A percentile compares a stretch with the other conserved stretches of the same genome.
phyloP scores from a whole-genome alignment of 1,139 yeast genomes.

The Spencermartinsiella ligniputridi region DNA sequence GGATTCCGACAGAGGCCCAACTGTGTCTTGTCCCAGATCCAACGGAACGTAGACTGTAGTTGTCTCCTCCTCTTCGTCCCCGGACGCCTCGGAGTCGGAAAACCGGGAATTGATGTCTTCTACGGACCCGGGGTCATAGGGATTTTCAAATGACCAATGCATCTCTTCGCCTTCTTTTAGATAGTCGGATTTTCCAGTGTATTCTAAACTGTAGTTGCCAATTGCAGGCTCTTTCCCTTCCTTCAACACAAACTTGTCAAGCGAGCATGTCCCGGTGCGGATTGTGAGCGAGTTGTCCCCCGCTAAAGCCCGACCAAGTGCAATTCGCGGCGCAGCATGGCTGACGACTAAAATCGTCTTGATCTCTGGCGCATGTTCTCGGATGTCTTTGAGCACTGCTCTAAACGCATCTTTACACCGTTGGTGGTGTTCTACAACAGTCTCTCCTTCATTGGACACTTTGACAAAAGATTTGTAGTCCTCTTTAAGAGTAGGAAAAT shows the following conservation, averaged over 20 bases:
- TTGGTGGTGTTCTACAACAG: slow-evolving; percentile 54
- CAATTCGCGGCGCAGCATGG: slow-evolving; percentile 83
- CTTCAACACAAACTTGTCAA: slow-evolving; percentile 51
- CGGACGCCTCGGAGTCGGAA: neutral
- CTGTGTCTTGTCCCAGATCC: slow-evolving; percentile 22
- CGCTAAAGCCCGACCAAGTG: slow-evolving; percentile 65
- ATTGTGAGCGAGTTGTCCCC: slow-evolving; percentile 45
- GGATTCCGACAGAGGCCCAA: slow-evolving; percentile 2
- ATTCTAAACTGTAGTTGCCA: slow-evolving; percentile 49
- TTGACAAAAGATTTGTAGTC: slow-evolving; percentile 43
- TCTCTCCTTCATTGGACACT: slow-evolving; percentile 65
- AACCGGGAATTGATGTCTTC: slow-evolving; percentile 53
- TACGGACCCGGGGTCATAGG: slow-evolving; percentile 72
- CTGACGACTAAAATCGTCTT: slow-evolving; percentile 60
- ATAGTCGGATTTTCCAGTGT: slow-evolving; percentile 68
- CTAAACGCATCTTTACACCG: slow-evolving; percentile 51
- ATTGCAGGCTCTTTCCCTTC: slow-evolving; percentile 35
- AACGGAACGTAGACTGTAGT: slow-evolving; percentile 22
- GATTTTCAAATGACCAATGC: slow-evolving; percentile 76
- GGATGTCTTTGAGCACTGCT: slow-evolving; percentile 46
- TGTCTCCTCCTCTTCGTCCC: slow-evolving; percentile 1
- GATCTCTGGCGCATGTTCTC: slow-evolving; percentile 46
- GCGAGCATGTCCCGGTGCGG: slow-evolving; percentile 53
- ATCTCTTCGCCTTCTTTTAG: slow-evolving; percentile 78
- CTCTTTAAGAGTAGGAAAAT: slow-evolving; percentile 47